phyloP scores from a whole-genome alignment of 305 asterid species.

The Coffea humblotiana region DNA sequence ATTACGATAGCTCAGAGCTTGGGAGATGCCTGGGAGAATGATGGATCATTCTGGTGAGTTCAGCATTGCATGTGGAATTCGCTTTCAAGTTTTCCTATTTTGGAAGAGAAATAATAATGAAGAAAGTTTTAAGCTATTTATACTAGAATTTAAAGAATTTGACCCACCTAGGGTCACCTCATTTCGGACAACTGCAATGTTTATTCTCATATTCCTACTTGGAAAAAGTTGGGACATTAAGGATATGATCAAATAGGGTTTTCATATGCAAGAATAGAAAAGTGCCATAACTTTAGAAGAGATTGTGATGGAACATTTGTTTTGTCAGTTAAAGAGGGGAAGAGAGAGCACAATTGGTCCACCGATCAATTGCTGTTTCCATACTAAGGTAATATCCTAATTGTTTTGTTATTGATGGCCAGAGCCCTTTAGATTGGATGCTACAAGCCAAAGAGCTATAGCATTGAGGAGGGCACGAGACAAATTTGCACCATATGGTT shows the following conservation, averaged over 20 bases:
- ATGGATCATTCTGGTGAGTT: neutral
- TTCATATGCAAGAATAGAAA: neutral
- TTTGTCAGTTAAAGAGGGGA: neutral
- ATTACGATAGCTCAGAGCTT: neutral
- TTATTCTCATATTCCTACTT: neutral
- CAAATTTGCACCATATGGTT: conserved; percentile 11
- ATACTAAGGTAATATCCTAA: neutral
- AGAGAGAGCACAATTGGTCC: neutral
- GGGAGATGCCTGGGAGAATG: neutral
- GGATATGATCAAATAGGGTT: neutral
- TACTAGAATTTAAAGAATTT: neutral
- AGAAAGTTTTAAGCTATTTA: neutral
- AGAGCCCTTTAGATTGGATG: neutral
- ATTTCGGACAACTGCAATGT: neutral
- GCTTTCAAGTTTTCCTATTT: neutral
- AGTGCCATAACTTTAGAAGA: neutral
- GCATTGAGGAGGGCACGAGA: conserved; percentile 3
- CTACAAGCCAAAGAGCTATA: neutral
- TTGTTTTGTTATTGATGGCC: neutral
- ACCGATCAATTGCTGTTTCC: neutral
- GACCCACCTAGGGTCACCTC: neutral
- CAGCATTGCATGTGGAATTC: neutral
- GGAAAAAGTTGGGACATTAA: neutral
- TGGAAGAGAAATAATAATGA: neutral
- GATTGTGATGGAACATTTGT: conserved; percentile 12